These are phyloP conservation scores for Arabis alpina DNA, from an alignment of 345 rosid species.

Conservation along the genomic window DNA sequence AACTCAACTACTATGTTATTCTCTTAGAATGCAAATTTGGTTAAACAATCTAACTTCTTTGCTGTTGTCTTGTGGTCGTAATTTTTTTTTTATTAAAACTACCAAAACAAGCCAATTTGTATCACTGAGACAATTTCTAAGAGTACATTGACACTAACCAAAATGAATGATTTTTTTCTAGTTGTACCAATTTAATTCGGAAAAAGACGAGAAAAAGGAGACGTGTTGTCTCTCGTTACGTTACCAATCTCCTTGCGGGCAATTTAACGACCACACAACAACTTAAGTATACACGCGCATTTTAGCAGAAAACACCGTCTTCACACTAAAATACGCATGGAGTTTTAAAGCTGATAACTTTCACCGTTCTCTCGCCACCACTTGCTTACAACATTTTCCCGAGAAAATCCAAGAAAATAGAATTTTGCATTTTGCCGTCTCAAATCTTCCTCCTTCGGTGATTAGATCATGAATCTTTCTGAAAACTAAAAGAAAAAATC, in stretches of 20 bases:
- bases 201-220: conserved; percentile 24
- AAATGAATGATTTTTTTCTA: neutral
- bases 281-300: neutral
- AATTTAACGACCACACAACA: conserved; percentile 37
- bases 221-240: conserved; percentile 42
- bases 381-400: conserved; percentile 31
- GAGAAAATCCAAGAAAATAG: conserved; percentile 25
- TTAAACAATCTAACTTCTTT: neutral
- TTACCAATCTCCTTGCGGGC: conserved; percentile 30
- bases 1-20: neutral
- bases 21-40: neutral
- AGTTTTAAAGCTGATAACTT: conserved; percentile 23
- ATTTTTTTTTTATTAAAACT: neutral
- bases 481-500: conserved; percentile 15
- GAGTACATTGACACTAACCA: neutral
- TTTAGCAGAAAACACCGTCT: neutral
- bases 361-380: conserved; percentile 31
- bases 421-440: conserved; percentile 22
- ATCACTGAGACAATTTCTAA: neutral
- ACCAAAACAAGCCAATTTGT: conserved; percentile 7
- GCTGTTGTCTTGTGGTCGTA: neutral
- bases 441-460: neutral
- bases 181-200: neutral
- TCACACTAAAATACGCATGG: neutral
- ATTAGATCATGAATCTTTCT: conserved; percentile 35